A percentile compares a stretch with the other conserved stretches of the same genome.
phyloP scores from a whole-genome alignment of 2,329 filamentous ascomycete species.

The Fusarium sororula region DNA sequence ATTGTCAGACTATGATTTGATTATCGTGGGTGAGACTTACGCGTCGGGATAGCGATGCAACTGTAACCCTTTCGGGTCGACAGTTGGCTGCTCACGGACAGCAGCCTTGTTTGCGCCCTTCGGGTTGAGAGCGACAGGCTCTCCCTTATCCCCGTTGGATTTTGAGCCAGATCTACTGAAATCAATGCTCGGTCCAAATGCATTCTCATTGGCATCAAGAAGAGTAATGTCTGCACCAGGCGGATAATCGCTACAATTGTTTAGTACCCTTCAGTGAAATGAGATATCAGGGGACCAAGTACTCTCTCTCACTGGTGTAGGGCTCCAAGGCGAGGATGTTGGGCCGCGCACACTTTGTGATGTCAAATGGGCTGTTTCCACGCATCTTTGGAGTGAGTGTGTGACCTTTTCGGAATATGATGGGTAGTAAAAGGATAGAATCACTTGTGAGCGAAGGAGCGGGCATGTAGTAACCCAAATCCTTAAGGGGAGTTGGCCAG shows the following conservation, averaged over 20 bases:
- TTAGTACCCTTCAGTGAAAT: background rate
- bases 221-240: background rate
- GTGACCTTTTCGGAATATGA: background rate
- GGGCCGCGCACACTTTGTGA: background rate
- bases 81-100: background rate
- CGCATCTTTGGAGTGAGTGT: background rate
- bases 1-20: background rate
- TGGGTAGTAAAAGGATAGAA: background rate
- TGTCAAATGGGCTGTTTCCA: background rate
- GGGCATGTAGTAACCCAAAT: background rate
- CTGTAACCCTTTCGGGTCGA: background rate
- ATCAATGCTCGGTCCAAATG: background rate
- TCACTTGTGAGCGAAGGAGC: background rate
- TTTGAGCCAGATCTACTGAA: background rate
- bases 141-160: accelerated
- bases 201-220: background rate
- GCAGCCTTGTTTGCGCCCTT: background rate
- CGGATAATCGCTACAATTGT: background rate
- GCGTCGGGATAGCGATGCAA: background rate
- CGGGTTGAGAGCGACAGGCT: accelerated
- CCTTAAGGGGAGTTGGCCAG: background rate
- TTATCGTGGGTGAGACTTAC: background rate
- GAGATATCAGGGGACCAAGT: background rate
- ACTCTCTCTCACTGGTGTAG: background rate
- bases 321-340: background rate